A percentile compares a stretch with the other conserved stretches of the same genome.
phyloP scores from a whole-genome alignment of 805 yeast species.

The fission yeast (Schizosaccharomyces pombe) region DNA sequence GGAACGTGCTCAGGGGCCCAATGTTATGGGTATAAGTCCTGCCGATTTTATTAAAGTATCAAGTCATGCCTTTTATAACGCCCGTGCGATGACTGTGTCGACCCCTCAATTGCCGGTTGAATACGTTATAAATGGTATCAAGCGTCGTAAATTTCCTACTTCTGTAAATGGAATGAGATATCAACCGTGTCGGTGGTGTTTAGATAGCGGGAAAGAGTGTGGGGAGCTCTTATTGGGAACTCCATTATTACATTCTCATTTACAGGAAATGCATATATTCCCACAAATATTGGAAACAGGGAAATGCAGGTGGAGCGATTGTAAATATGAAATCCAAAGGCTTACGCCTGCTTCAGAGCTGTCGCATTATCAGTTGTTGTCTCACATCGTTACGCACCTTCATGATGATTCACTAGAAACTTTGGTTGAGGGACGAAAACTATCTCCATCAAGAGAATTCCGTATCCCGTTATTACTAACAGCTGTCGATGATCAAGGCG shows the following conservation, averaged over 20 bases:
- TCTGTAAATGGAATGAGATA: constrained; percentile 12
- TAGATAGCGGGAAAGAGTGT: background rate
- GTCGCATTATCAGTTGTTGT: background rate
- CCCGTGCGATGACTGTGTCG: constrained; percentile 79
- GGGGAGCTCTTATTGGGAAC: constrained; percentile 7
- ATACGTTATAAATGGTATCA: constrained; percentile 83
- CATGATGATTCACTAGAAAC: background rate
- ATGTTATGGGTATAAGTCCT: constrained; percentile 19
- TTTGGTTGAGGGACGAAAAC: background rate
- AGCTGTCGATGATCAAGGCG: constrained; percentile 12
- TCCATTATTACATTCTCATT: constrained; percentile 9
- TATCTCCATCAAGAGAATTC: background rate
- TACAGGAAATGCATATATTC: constrained; percentile 7
- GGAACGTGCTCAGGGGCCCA: background rate
- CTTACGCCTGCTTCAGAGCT: background rate
- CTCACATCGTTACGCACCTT: background rate
- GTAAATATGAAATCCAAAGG: background rate
- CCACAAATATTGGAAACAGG: background rate
- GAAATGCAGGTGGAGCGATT: background rate
- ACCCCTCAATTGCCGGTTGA: constrained; percentile 34
- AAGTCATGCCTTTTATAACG: constrained; percentile 51
- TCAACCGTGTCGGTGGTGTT: constrained; percentile 10
- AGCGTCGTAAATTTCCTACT: constrained; percentile 38
- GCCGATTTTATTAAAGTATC: constrained; percentile 91
- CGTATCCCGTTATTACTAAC: constrained; percentile 6